These are phyloP conservation scores for Fusarium illudens DNA, from an alignment of 2,329 filamentous ascomycete genomes.

Conservation along the genomic window DNA sequence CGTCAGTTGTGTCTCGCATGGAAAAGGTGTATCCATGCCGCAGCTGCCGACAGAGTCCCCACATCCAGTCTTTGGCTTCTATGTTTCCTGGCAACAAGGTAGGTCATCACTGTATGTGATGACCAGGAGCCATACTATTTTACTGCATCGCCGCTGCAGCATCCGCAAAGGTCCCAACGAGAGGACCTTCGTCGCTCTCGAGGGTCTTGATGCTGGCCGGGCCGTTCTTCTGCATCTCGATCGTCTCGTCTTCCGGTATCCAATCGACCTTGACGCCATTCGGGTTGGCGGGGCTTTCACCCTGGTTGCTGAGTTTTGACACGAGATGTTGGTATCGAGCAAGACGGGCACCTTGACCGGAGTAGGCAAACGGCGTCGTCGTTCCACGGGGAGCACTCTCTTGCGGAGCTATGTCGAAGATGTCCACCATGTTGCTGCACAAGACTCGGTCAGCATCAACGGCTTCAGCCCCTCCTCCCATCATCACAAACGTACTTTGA, in stretches of 20 bases:
- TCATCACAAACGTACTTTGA: constrained; percentile 61
- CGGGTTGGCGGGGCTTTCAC: constrained; percentile 44
- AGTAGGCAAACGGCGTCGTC: constrained; percentile 55
- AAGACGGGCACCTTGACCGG: constrained; percentile 64
- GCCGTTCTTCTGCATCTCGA: constrained; percentile 54
- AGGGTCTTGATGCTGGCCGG: constrained; percentile 46
- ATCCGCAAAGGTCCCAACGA: constrained; percentile 69
- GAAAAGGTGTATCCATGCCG: neutral
- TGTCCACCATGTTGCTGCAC: constrained; percentile 71
- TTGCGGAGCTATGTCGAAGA: constrained; percentile 70
- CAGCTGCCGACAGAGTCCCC: constrained; percentile 9
- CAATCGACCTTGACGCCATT: constrained; percentile 63
- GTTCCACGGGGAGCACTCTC: constrained; percentile 50
- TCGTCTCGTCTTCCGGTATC: constrained; percentile 60
- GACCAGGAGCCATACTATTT: neutral
- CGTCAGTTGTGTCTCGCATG: constrained; percentile 10
- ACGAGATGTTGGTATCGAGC: constrained; percentile 69
- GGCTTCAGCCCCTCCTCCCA: neutral
- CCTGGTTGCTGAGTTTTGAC: constrained; percentile 63
- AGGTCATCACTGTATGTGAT: neutral
- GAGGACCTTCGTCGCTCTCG: constrained; percentile 50
- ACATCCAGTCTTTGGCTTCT: neutral
- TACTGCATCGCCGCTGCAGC: constrained; percentile 62
- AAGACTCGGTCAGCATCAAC: constrained; percentile 11
- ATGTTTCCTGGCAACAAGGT: neutral